Conservation (phyloP, 2,329 filamentous ascomycete species). For the Neofusicoccum sp. region DNA sequence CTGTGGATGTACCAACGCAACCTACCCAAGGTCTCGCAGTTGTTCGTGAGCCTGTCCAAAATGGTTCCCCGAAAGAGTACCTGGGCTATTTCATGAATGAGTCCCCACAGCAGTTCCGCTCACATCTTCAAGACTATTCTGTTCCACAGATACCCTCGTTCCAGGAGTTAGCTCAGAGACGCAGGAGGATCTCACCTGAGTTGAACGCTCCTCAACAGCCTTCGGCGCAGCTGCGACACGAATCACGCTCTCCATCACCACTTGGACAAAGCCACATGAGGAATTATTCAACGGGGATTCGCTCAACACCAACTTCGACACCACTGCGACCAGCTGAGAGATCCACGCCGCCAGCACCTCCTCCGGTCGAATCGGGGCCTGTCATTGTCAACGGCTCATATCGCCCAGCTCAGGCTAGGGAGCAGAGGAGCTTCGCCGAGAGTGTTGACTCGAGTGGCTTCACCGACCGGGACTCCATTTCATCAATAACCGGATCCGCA, state of each 20-base stretch:
- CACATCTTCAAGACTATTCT: conserved; percentile 34
- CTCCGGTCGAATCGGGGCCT: conserved; percentile 31
- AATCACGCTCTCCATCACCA: conserved; percentile 49
- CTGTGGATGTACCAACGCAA: conserved; percentile 6
- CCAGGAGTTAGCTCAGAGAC: conserved; percentile 42
- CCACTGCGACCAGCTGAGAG: conserved; percentile 20
- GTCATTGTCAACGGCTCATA: conserved; percentile 43
- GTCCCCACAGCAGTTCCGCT: conserved; percentile 32
- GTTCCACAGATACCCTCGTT: conserved; percentile 37
- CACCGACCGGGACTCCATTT: conserved; percentile 4
- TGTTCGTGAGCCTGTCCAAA: conserved; percentile 24
- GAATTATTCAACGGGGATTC: conserved; percentile 36
- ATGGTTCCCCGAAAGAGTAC: conserved; percentile 49
- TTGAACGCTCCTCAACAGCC: background rate
- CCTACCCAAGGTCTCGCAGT: conserved; percentile 19
- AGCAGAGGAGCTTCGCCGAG: background rate
- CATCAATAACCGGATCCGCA: background rate
- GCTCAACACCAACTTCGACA: conserved; percentile 17
- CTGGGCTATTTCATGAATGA: conserved; percentile 50
- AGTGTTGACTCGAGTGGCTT: conserved; percentile 2
- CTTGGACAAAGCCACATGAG: conserved; percentile 40
- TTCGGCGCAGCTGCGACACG: conserved; percentile 11
- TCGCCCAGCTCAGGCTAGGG: conserved; percentile 9
- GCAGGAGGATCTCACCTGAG: conserved; percentile 44
- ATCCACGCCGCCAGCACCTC: conserved; percentile 26